Percentiles rank a stretch among this genome's conserved stretches.
Evolutionary conservation across 179 eudicot genomes (phyloP).

Genomic region (Beta lomatogona): DNA sequence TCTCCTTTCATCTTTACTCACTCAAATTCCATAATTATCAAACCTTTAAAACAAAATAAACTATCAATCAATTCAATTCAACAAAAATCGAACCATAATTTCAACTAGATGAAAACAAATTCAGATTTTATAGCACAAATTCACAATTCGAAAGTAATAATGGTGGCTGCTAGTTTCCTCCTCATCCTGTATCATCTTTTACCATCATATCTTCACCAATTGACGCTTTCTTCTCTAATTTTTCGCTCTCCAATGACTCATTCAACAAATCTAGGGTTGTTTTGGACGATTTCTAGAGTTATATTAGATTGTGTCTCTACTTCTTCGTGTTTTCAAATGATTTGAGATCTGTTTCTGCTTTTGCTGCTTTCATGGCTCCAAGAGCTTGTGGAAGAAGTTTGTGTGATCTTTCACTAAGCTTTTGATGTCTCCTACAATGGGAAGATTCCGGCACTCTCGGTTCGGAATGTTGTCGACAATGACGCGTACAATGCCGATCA

Average conservation of each 20-base stretch:
- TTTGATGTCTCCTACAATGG: slow-evolving; percentile 41
- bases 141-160: no score
- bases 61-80: no score
- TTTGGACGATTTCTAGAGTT: slow-evolving; percentile 59
- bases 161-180: no score
- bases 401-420: slow-evolving; percentile 44
- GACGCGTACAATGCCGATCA: no score
- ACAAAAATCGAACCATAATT: no score
- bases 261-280: slow-evolving; percentile 59
- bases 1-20: no score
- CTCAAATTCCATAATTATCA: no score
- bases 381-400: slow-evolving; percentile 62
- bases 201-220: slow-evolving; percentile 2
- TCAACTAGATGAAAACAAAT: no score
- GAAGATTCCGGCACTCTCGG: background rate
- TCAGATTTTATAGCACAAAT: no score
- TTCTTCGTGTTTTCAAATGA: slow-evolving; percentile 56
- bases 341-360: slow-evolving; percentile 57
- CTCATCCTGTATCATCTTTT: no score
- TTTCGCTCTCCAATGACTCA: slow-evolving; percentile 29
- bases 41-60: no score
- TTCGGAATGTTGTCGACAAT: no score
- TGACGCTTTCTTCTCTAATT: background rate
- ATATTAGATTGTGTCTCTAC: slow-evolving; percentile 60
- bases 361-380: slow-evolving; percentile 56